Percentiles rank a stretch among this genome's conserved stretches.
Evolutionary conservation across 139 green algal genomes (phyloP).

Genomic region (Volvox africanus): DNA sequence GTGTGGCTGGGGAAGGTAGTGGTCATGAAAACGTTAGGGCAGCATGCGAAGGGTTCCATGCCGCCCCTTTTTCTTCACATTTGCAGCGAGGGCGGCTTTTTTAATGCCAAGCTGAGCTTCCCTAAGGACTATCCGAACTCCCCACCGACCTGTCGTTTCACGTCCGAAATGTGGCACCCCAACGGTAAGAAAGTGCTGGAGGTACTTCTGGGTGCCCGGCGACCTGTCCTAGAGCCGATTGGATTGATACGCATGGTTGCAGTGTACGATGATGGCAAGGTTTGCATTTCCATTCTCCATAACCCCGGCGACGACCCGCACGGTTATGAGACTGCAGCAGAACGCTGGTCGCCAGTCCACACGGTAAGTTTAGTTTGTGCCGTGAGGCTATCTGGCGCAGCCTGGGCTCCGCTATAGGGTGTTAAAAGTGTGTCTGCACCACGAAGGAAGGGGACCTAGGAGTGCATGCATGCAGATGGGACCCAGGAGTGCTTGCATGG

Average conservation of each 20-base stretch:
- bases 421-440: no score
- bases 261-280: constrained; percentile 96
- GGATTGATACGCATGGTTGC: constrained; percentile 16
- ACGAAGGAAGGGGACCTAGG: no score
- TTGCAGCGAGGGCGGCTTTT: constrained; percentile 98
- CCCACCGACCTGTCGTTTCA: constrained; percentile 95
- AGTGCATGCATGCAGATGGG: no score
- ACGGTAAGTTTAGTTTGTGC: constrained; percentile 75
- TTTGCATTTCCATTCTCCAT: constrained; percentile 99
- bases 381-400: no score
- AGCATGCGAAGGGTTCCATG: constrained; percentile 2
- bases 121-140: constrained; percentile 98
- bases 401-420: no score
- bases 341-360: constrained; percentile 98
- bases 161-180: constrained; percentile 99
- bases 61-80: neutral
- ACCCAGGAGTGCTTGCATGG: no score
- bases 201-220: neutral
- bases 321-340: constrained; percentile 94
- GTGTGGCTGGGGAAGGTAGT: neutral
- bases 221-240: neutral
- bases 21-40: neutral
- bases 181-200: constrained; percentile 75
- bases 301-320: constrained; percentile 94
- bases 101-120: constrained; percentile 96